Conservation (phyloP, 164 flowering plant species). For the Saururus chinensis region DNA sequence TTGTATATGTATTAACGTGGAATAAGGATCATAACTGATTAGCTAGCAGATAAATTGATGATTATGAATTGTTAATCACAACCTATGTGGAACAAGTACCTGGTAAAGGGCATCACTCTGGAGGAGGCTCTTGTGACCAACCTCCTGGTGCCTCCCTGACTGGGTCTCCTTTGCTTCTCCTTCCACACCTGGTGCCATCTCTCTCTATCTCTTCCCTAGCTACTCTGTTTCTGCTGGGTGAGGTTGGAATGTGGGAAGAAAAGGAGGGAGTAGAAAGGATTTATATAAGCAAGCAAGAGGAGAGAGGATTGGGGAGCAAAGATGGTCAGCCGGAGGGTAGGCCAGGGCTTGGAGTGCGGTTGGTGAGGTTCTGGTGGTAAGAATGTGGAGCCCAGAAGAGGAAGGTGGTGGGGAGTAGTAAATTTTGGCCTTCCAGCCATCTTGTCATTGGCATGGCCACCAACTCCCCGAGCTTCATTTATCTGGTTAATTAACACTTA, state of each 20-base stretch:
- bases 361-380: background rate
- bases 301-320: background rate
- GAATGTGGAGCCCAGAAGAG: background rate
- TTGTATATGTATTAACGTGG: too few relatives aligned
- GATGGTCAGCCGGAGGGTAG: background rate
- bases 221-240: background rate
- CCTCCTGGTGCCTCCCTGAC: conserved; percentile 52
- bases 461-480: background rate
- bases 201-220: background rate
- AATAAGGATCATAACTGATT: background rate
- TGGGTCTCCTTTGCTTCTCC: conserved; percentile 4
- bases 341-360: background rate
- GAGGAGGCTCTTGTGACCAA: conserved; percentile 89
- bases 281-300: background rate
- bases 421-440: background rate
- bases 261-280: background rate
- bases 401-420: background rate
- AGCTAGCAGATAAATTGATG: background rate
- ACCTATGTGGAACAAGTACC: conserved; percentile 18
- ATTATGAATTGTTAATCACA: background rate
- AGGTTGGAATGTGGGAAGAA: background rate
- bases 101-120: conserved; percentile 87
- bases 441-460: background rate
- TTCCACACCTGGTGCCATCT: conserved; percentile 12
- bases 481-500: too few relatives aligned